Evolutionary conservation across 345 rosid species (phyloP).

Genomic region (thale cress (Arabidopsis thaliana)): TAIR10.1 NC_003074.8:1661001-1661500

Average conservation of each 20-base stretch:
- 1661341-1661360: slow-evolving; percentile 63
- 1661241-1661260: slow-evolving; percentile 66
- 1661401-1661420: slow-evolving; percentile 81
- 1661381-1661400: slow-evolving; percentile 82
- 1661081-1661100: slow-evolving; percentile 15
- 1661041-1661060: slow-evolving; percentile 22
- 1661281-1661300: slow-evolving; percentile 71
- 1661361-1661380: slow-evolving; percentile 83
- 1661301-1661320: slow-evolving; percentile 67
- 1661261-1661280: slow-evolving; percentile 71
- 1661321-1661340: slow-evolving; percentile 64
- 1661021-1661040: slow-evolving; percentile 26
- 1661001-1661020: slow-evolving; percentile 51
- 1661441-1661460: slow-evolving; percentile 62
- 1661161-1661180: slow-evolving; percentile 65
- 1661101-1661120: slow-evolving; percentile 98
- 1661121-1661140: slow-evolving; percentile 83
- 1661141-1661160: slow-evolving; percentile 80
- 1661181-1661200: slow-evolving; percentile 59
- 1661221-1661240: slow-evolving; percentile 77
- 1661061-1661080: slow-evolving; percentile 8
- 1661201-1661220: slow-evolving; percentile 66
- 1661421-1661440: slow-evolving; percentile 59
- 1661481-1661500: slow-evolving; percentile 64
- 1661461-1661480: slow-evolving; percentile 59